Conservation (phyloP, 805 yeast genomes). For the Zygotorulaspora florentina region DNA sequence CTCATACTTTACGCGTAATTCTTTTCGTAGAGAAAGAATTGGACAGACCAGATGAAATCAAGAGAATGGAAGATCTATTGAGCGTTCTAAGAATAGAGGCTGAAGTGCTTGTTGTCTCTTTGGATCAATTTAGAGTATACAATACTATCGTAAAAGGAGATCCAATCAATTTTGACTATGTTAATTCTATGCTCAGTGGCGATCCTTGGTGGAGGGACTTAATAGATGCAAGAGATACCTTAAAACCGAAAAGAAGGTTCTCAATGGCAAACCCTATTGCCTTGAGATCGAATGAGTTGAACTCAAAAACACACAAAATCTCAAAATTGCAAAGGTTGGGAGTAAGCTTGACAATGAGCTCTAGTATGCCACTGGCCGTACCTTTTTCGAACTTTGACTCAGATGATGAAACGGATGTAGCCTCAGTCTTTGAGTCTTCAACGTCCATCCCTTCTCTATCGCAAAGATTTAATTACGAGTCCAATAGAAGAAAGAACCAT, state of each 20-base stretch:
- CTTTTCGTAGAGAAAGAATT: conserved; percentile 78
- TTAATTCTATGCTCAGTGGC: conserved; percentile 48
- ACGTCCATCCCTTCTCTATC: conserved; percentile 14
- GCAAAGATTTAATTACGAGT: conserved; percentile 12
- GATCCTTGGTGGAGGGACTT: conserved; percentile 87
- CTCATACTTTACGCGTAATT: conserved; percentile 71
- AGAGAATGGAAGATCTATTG: conserved; percentile 58
- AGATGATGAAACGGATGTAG: conserved; percentile 30
- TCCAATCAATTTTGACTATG: conserved; percentile 40
- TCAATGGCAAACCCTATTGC: conserved; percentile 33
- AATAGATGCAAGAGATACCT: conserved; percentile 48
- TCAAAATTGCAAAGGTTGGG: conserved; percentile 74
- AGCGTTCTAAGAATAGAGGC: conserved; percentile 83
- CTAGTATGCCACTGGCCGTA: conserved; percentile 44
- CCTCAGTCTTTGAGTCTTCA: conserved; percentile 15
- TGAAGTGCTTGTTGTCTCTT: conserved; percentile 65
- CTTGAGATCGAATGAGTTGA: conserved; percentile 13
- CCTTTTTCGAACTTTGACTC: conserved; percentile 31
- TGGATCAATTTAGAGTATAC: conserved; percentile 57
- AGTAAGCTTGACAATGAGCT: conserved; percentile 71
- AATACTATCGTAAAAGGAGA: conserved; percentile 74
- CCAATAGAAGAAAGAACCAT: conserved; percentile 11
- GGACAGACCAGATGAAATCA: conserved; percentile 68
- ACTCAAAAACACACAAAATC: conserved; percentile 37
- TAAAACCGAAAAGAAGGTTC: conserved; percentile 27